These are phyloP conservation scores for Coemansia sp. DNA, from an alignment of 371 early-diverging fungal species.

Conservation along the genomic window DNA sequence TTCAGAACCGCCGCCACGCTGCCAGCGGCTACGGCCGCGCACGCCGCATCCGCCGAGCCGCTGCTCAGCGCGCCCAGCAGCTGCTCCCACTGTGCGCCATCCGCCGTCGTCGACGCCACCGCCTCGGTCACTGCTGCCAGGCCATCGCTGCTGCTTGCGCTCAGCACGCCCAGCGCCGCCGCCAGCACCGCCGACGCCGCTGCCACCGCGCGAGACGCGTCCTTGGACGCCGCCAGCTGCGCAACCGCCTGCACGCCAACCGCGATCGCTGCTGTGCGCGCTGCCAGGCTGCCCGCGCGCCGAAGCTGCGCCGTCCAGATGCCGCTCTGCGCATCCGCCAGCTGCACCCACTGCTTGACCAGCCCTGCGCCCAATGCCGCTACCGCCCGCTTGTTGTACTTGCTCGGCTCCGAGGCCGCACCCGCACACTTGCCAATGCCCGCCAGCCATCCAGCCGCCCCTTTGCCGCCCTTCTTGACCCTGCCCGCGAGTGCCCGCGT, in stretches of 20 bases:
- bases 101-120: slow-evolving; percentile 1
- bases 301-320: slow-evolving; percentile 30
- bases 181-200: slow-evolving; percentile 9
- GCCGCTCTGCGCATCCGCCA: slow-evolving; percentile 6
- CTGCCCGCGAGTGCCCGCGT: slow-evolving; percentile 27
- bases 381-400: slow-evolving; percentile 11
- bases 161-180: slow-evolving; percentile 8
- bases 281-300: slow-evolving; percentile 1
- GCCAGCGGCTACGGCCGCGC: slow-evolving; percentile 14
- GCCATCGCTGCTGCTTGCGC: background rate
- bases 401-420: background rate
- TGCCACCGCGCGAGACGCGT: background rate
- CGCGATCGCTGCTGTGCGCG: slow-evolving; percentile 17
- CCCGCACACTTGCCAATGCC: background rate
- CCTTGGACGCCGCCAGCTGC: slow-evolving; percentile 4
- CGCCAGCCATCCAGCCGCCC: slow-evolving; percentile 45
- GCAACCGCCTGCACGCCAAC: slow-evolving; percentile 21
- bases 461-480: slow-evolving; percentile 1
- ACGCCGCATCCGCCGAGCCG: background rate
- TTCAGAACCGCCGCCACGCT: slow-evolving; percentile 18
- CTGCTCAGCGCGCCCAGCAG: slow-evolving; percentile 7
- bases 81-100: slow-evolving; percentile 9
- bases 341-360: slow-evolving; percentile 35
- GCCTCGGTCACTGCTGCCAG: background rate
- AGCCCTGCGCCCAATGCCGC: slow-evolving; percentile 49